Base-by-base conservation (phyloP, 23 red algal genomes). In the Gracilaria gracilis region DNA sequence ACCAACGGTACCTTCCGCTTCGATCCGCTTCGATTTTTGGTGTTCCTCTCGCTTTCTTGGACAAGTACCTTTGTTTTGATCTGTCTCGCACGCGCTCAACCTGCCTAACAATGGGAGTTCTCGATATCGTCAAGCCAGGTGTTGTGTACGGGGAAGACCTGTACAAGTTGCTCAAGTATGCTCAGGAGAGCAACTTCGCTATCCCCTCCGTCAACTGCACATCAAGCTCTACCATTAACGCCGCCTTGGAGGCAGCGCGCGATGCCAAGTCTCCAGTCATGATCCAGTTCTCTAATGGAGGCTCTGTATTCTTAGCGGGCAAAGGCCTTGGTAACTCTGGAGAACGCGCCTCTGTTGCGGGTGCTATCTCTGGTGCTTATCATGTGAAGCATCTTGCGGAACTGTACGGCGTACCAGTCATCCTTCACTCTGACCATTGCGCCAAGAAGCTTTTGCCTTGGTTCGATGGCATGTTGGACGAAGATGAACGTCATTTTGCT, bases 391-490 rank as follows among this genome's bases (percentile, higher is more conserved):
- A 48, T 35, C 70, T 94, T 21, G 91, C 91, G 46, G 80, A 86
- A 64, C 12, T 80, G 20, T 94, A 94, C 35, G 91, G 91, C 59
- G 85, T 94, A 17, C 91, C 91, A 46, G 91, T 94, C 57, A 61
- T 94, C 53, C 69, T 94, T 47, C 91, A 94, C 58, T 94, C 91
- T 36, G 91, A 94, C 54, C 91, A 94, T 44, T 94, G 91, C 44
- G 91, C 91, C 53, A 94, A 94, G 72, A 94, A 94, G 85, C 91
- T 94, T 35, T 71, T 94, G 53, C 91, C 91, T 14, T 94, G 91
- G 91, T 86, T 94, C 42, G 91, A 94, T 55, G 91, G 91, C 67
- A 94, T 94, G 91, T 53, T 94, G 62, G 85, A 94, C 37, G 91
- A 77, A n/a, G 91, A 94, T 57, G 85, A 94, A 51, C 75, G 84